Evolutionary conservation across 1,284 basidiomycete genomes (phyloP), one percentile per base, ranked within the genome.

Genomic region (Filobasidium uniguttulatum): DNA sequence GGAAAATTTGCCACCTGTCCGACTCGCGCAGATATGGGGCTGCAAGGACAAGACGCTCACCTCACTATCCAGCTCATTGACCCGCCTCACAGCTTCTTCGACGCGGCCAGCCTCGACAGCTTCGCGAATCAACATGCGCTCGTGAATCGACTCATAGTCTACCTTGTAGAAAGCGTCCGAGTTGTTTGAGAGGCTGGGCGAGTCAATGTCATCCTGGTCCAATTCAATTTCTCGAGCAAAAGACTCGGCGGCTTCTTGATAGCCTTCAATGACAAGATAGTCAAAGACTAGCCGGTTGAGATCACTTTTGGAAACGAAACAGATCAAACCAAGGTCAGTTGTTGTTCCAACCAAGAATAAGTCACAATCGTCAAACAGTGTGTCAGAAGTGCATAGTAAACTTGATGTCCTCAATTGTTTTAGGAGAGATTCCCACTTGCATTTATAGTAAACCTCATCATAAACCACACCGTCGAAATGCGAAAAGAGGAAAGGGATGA

Each of bases 1-100:
- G 64, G 64, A 59, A 53, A 10, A n/a, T 34, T 34, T 14, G n/a
- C 35, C 29, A 22, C 45, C 34, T 28, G 5, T 28, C 5, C 37
- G 15, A 10, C 9, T 37, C 38, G 37, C 35, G 26, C 7, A 26
- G 3, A 28, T 14, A 10, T 23, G 36, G 31, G 12, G 22, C 12
- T 30, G 17, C 25, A 37, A 26, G 52, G 53, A 49, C 34, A 57
- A 44, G 22, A 55, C 44, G 71, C 88, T 73, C 69, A 97, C 93
- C 82, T 97, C 91, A 29, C 90, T 89, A 66, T 97, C 87, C 54
- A 98, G 71, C 65, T 97, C 91, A 62, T 97, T 97, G 44, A 94
- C 87, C 44, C 85, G 75, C 22, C 82, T 81, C 53, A 97, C 93
- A 15, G 93, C 93, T 56, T 89, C 85, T 64, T 91, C 86, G 17